phyloP scores from a whole-genome alignment of 2,329 filamentous ascomycete species.

The Arthrobotrys sinensis region DNA sequence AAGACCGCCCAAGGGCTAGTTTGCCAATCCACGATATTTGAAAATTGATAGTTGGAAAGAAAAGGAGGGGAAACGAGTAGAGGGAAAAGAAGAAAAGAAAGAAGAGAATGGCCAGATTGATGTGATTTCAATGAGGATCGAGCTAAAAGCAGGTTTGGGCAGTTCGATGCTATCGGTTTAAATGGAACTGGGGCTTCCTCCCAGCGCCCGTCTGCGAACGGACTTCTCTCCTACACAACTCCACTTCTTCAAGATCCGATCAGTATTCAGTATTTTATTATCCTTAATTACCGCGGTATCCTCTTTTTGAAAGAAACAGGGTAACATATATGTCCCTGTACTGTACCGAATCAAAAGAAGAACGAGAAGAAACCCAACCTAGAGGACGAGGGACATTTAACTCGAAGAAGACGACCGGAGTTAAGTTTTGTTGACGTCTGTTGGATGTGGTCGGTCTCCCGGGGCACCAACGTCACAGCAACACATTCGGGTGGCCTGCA shows the following conservation, averaged over 20 bases:
- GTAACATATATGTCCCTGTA: not conserved
- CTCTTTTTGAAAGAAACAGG: too few species aligned
- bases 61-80: not conserved
- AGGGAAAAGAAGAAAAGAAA: not conserved
- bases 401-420: not conserved
- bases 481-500: constrained; percentile 29
- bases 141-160: constrained; percentile 31
- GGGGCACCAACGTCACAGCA: constrained; percentile 44
- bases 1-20: not conserved
- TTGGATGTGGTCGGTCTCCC: constrained; percentile 4
- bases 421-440: constrained; percentile 10
- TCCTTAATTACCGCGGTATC: too few species aligned
- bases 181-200: constrained; percentile 35
- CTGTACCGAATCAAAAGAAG: not conserved
- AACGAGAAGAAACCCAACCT: not conserved
- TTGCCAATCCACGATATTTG: constrained; percentile 1
- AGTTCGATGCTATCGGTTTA: constrained; percentile 55
- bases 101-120: constrained; percentile 10
- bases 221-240: constrained; percentile 5
- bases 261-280: not conserved
- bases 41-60: not conserved
- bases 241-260: not conserved
- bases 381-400: not conserved
- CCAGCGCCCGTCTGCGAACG: constrained; percentile 36
- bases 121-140: constrained; percentile 10